phyloP scores from a whole-genome alignment of 75 land plant species.

The Selaginella tamariscina region DNA sequence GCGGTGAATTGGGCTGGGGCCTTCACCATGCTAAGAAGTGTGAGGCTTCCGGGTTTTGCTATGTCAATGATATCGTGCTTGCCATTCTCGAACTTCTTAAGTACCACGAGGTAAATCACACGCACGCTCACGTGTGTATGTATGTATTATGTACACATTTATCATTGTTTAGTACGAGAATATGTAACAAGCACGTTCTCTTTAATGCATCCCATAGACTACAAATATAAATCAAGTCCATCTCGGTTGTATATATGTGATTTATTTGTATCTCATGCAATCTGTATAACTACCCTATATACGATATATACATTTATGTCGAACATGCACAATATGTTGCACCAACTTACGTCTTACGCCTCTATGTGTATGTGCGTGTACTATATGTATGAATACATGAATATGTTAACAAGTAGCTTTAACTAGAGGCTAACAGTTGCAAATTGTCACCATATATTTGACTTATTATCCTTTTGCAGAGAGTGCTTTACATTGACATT shows the following conservation, averaged over 20 bases:
- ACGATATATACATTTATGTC: neutral
- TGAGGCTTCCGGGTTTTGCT: conserved; percentile 13
- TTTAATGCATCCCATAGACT: neutral
- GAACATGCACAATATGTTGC: neutral
- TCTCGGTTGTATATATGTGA: neutral
- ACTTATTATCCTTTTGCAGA: conserved; percentile 13
- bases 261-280: neutral
- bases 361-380: too few relatives aligned
- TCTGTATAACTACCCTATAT: neutral
- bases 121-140: too few relatives aligned
- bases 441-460: neutral
- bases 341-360: neutral
- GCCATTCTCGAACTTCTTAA: conserved; percentile 11
- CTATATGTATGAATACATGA: too few relatives aligned
- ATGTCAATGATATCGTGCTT: conserved; percentile 10
- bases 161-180: neutral
- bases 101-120: conserved; percentile 9
- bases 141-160: too few relatives aligned
- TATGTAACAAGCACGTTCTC: neutral
- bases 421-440: too few relatives aligned
- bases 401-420: too few relatives aligned
- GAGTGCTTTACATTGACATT: conserved; percentile 31
- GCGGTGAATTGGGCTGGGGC: conserved; percentile 11
- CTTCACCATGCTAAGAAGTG: conserved; percentile 10
- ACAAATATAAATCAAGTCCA: neutral